These are phyloP conservation scores for Starmerella stellata DNA, from an alignment of 805 yeast genomes.

Conservation along the genomic window DNA sequence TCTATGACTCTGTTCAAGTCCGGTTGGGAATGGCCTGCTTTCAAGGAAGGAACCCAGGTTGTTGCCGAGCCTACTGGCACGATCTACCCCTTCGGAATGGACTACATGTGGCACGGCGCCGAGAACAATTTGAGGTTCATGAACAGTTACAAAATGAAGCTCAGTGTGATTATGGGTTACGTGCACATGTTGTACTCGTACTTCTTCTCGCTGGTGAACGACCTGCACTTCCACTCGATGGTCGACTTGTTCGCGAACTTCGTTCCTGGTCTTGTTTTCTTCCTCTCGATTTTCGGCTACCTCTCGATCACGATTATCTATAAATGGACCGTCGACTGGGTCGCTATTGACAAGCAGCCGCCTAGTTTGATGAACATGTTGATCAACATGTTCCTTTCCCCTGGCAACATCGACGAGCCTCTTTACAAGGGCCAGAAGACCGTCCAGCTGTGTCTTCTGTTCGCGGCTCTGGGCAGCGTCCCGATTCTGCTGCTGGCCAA, in stretches of 20 bases:
- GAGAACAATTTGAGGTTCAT: conserved; percentile 80
- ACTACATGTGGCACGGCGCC: conserved; percentile 93
- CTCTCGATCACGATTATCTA: conserved; percentile 68
- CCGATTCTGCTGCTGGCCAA: conserved; percentile 80
- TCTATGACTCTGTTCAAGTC: conserved; percentile 74
- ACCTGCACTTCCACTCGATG: conserved; percentile 42
- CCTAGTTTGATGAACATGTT: conserved; percentile 90
- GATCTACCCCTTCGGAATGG: conserved; percentile 70
- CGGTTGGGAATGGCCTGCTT: conserved; percentile 87
- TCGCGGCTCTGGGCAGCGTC: conserved; percentile 71
- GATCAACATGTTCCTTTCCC: conserved; percentile 85
- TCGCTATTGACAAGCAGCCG: conserved; percentile 53
- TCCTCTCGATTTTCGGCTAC: conserved; percentile 94
- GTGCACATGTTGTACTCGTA: conserved; percentile 85
- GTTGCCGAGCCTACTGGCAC: conserved; percentile 46
- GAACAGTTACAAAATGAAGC: conserved; percentile 93
- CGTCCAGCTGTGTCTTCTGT: conserved; percentile 53
- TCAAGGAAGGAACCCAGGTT: conserved; percentile 47
- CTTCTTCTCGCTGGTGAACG: conserved; percentile 68
- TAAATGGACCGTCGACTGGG: conserved; percentile 93
- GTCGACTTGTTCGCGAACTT: conserved; percentile 86
- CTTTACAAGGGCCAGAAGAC: conserved; percentile 62
- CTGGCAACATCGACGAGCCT: conserved; percentile 70
- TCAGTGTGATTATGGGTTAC: conserved; percentile 87
- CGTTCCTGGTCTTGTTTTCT: conserved; percentile 79